phyloP scores from a whole-genome alignment of 768 basidiomycete genomes.

The Coprinopsis strossmayeri region DNA sequence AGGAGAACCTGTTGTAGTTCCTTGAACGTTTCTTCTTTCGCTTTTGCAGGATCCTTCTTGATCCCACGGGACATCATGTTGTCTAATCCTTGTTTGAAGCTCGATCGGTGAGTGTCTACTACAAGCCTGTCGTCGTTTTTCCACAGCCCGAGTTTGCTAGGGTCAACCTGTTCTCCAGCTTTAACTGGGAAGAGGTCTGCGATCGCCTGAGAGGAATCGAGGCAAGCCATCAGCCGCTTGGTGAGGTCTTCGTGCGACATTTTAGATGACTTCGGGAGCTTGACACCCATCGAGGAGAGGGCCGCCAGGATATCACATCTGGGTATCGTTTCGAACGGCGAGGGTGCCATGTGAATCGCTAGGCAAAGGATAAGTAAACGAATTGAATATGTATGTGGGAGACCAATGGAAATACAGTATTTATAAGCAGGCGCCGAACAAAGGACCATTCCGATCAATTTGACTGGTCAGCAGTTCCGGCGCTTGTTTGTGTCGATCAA shows the following conservation, averaged over 20 bases:
- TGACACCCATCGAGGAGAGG: slow-evolving; percentile 21
- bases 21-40: slow-evolving; percentile 22
- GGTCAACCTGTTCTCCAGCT: slow-evolving; percentile 4
- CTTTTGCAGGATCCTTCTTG: slow-evolving; percentile 11
- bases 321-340: background rate
- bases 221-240: slow-evolving; percentile 15
- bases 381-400: no score
- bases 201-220: slow-evolving; percentile 23
- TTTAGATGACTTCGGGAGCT: slow-evolving; percentile 22
- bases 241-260: slow-evolving; percentile 19
- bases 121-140: slow-evolving; percentile 11
- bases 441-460: no score
- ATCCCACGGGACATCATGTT: slow-evolving; percentile 8
- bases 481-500: no score
- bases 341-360: slow-evolving; percentile 8
- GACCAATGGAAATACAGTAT: no score
- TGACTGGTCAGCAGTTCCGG: no score
- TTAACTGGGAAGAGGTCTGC: slow-evolving; percentile 15
- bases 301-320: slow-evolving; percentile 20
- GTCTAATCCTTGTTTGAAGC: slow-evolving; percentile 14
- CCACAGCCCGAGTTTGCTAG: slow-evolving; percentile 13
- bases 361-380: no score
- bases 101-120: slow-evolving; percentile 13
- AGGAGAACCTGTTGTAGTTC: slow-evolving; percentile 22
- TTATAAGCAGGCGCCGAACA: no score